phyloP scores from a whole-genome alignment of 768 basidiomycete species.

The Clathrus columnatus region DNA sequence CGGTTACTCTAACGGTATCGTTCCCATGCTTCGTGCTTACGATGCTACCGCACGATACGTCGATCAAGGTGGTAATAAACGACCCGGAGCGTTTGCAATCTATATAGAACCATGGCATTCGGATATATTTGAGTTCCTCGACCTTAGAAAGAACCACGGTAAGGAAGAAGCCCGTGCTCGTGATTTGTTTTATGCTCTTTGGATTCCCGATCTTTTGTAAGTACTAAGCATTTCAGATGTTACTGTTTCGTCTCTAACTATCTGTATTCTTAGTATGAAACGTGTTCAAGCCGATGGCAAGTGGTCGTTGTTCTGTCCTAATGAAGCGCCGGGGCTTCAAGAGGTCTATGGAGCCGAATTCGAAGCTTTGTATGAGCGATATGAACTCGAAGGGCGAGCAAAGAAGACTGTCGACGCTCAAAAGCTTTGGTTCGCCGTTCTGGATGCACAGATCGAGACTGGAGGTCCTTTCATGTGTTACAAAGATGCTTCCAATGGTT shows the following conservation, averaged over 20 bases:
- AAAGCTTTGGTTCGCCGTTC: slow-evolving; percentile 96
- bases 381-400: slow-evolving; percentile 84
- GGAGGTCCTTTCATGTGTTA: slow-evolving; percentile 99
- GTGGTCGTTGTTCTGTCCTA: slow-evolving; percentile 98
- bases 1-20: slow-evolving; percentile 97
- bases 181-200: slow-evolving; percentile 95
- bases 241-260: slow-evolving; percentile 3
- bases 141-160: slow-evolving; percentile 96
- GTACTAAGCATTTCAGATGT: slow-evolving; percentile 19
- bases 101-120: slow-evolving; percentile 99
- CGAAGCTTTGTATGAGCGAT: slow-evolving; percentile 73
- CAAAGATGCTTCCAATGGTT: slow-evolving; percentile 92
- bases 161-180: slow-evolving; percentile 96
- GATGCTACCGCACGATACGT: slow-evolving; percentile 98
- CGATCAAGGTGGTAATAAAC: slow-evolving; percentile 98
- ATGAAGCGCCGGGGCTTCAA: slow-evolving; percentile 83
- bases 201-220: slow-evolving; percentile 95
- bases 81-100: slow-evolving; percentile 96
- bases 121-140: slow-evolving; percentile 95
- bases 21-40: slow-evolving; percentile 97
- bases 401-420: slow-evolving; percentile 84
- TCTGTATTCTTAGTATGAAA: slow-evolving; percentile 63
- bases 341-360: slow-evolving; percentile 91
- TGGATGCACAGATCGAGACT: slow-evolving; percentile 97
- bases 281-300: slow-evolving; percentile 83